Base-by-base conservation (phyloP, 192 early-diverging fungal genomes). In the Rhizophagus prolifer region DNA sequence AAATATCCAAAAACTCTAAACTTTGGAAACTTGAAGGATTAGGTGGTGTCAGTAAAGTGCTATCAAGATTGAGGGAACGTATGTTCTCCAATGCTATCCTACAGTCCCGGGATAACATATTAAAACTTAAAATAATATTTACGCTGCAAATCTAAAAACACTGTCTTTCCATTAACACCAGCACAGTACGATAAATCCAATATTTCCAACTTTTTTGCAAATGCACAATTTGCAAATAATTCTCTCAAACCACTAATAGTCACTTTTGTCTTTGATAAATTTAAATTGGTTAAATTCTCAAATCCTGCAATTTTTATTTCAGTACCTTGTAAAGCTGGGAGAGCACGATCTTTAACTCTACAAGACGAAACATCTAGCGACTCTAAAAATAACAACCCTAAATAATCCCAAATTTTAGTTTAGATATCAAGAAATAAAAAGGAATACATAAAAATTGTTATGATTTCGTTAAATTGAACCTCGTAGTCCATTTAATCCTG, bases 241-340 rank as follows among this genome's bases (percentile, higher is more conserved):
- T 16, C 30, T 16, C 62, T 26, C 26, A 64, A 30, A 26, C 62
- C 62, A 31, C 6, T 5, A 0, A 64, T 64, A 30, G 62, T 64
- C 4, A 64, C 62, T 30, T 64, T 64, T 64, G 62, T 64, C 28
- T 64, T 64, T 19, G 62, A 64, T 16, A 64, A 28, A 64, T 64
- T 64, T 31, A 64, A 30, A 7, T 26, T 5, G 3, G 14, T 14
- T 64, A 64, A 31, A 30, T 64, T 30, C 2, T 19, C 8, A 31
- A 64, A 64, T 1, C 23, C 62, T 63, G 16, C 16, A 16, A 30
- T 63, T 63, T 63, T 63, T 26, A 44, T 5, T 44, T n/a, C 21
- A 54, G 21, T 54, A 54, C 50, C 50, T 54, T 21, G 50, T 54
- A 54, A 19, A 1, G 19, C 16, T 16, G 14, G 5, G 1, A 54